These are phyloP conservation scores for Aspergillus incahuasiensis DNA, from an alignment of 495 filamentous ascomycete genomes.

Conservation along the genomic window DNA sequence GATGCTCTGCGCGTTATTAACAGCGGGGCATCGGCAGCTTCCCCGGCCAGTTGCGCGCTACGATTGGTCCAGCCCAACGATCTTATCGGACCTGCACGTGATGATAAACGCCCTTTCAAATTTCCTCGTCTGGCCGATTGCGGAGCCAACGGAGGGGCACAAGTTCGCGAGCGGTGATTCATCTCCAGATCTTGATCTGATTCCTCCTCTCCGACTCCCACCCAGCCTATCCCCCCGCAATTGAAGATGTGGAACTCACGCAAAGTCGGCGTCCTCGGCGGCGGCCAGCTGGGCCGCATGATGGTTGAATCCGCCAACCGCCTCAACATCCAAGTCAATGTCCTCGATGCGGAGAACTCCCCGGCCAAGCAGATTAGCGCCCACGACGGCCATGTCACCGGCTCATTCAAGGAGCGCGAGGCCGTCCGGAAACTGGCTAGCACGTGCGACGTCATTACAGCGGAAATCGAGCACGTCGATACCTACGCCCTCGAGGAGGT, in stretches of 20 bases:
- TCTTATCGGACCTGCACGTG: constrained; percentile 21
- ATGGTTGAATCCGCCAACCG: constrained; percentile 87
- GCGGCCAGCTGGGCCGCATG: constrained; percentile 92
- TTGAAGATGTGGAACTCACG: constrained; percentile 45
- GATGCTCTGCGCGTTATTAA: constrained; percentile 2
- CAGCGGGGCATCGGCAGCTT: constrained; percentile 8
- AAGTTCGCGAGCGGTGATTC: constrained; percentile 12
- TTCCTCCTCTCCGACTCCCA: not conserved
- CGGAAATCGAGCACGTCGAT: constrained; percentile 98
- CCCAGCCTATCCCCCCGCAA: constrained; percentile 4
- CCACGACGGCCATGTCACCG: constrained; percentile 67
- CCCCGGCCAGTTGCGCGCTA: constrained; percentile 1
- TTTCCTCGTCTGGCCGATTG: constrained; percentile 11
- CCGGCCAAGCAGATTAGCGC: constrained; percentile 91
- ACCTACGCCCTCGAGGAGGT: constrained; percentile 87
- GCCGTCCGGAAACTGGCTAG: constrained; percentile 73
- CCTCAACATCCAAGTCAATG: constrained; percentile 72
- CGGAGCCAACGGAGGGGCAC: constrained; percentile 28
- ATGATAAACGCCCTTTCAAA: constrained; percentile 18
- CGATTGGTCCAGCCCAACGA: constrained; percentile 11
- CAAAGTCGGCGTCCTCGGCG: constrained; percentile 63
- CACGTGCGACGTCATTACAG: constrained; percentile 77
- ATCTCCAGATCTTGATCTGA: not conserved
- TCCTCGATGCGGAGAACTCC: constrained; percentile 73
- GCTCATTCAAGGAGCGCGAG: constrained; percentile 76